Percentiles rank a stretch among this genome's conserved stretches.
phyloP scores from a whole-genome alignment of 2,329 filamentous ascomycete species.

The Pseudogymnoascus sp. region DNA sequence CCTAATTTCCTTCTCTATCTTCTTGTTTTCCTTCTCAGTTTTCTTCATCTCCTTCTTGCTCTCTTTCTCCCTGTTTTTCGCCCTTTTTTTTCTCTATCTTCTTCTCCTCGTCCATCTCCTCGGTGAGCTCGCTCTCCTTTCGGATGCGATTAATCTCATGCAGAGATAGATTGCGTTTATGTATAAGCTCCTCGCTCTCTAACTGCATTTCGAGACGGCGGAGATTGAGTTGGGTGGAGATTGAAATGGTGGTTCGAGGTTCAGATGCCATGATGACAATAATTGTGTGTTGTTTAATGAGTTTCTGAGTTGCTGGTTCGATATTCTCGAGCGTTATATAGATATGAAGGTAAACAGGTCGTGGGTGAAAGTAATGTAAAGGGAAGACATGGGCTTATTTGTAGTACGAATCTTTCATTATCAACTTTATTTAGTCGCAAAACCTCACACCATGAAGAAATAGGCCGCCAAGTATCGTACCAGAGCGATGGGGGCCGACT shows the following conservation, averaged over 20 bases:
- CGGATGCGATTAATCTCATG: background rate
- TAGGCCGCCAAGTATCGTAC: background rate
- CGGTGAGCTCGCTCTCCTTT: constrained; percentile 15
- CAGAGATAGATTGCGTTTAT: background rate
- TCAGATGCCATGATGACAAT: background rate
- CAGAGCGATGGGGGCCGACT: background rate
- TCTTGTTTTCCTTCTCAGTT: constrained; percentile 12
- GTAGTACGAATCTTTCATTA: background rate
- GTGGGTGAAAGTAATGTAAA: background rate
- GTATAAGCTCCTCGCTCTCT: background rate
- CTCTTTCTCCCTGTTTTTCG: too few relatives aligned
- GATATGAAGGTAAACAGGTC: background rate
- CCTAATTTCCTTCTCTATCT: constrained; percentile 11
- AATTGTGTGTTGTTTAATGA: background rate
- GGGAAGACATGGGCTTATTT: background rate
- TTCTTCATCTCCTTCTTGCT: constrained; percentile 9
- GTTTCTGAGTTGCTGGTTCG: background rate
- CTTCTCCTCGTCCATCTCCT: constrained; percentile 8
- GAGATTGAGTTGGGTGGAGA: background rate
- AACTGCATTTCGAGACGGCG: background rate
- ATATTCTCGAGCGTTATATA: background rate
- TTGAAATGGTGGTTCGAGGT: background rate
- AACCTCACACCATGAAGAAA: background rate
- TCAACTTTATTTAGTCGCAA: background rate
- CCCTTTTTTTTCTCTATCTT: background rate